Evolutionary conservation across 1,284 basidiomycete genomes (phyloP).

Genomic region (Cystobasidiaceae sp.): DNA sequence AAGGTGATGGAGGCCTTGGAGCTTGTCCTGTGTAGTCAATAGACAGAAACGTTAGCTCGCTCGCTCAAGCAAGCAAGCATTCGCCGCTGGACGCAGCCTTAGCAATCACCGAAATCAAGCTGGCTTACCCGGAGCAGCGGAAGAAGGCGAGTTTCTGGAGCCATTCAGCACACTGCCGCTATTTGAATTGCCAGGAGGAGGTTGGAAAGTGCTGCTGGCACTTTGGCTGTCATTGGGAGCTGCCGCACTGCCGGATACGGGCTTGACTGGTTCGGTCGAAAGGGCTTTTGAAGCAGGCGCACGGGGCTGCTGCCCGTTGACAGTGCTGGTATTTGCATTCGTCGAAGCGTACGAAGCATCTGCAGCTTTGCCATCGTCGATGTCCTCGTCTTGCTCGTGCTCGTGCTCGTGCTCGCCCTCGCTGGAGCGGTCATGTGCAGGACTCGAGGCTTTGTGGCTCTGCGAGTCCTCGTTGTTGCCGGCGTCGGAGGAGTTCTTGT

Average conservation of each 20-base stretch:
- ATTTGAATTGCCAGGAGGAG: not conserved
- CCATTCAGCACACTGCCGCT: not conserved
- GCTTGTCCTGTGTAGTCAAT: not conserved
- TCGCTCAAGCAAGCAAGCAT: not conserved
- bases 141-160: not conserved
- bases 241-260: too few species aligned
- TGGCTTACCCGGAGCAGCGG: not conserved
- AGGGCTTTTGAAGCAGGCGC: not conserved
- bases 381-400: slow-evolving; percentile 9
- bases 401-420: not conserved
- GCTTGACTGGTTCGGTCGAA: not conserved
- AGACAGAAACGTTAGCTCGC: not conserved
- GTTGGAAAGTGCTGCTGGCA: not conserved
- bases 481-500: too few species aligned
- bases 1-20: slow-evolving; percentile 4
- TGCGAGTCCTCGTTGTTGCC: too few species aligned
- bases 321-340: not conserved
- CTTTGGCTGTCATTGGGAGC: not conserved
- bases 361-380: not conserved
- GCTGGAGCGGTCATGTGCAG: too few species aligned
- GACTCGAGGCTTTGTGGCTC: too few species aligned
- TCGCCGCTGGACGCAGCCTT: not conserved
- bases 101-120: not conserved
- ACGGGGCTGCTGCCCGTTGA: not conserved
- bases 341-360: not conserved